Evolutionary conservation across 2,329 filamentous ascomycete genomes (phyloP), one percentile per base, ranked within the genome.

Genomic region (Phialophora macrospora): DNA sequence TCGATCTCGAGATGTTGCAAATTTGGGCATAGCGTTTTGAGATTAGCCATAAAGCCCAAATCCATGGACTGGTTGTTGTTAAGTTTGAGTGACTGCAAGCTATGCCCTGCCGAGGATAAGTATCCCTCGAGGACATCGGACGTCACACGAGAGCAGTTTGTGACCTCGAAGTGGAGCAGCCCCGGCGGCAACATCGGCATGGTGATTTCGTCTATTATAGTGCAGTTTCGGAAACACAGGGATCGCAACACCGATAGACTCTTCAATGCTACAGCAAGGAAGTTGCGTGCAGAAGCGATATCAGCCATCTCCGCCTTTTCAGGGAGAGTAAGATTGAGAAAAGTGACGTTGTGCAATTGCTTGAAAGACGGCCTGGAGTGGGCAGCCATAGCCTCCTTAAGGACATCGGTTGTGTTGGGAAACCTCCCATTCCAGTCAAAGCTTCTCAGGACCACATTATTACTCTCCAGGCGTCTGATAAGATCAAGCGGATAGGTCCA

Each of bases 41-140:
- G 78, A 28, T 83, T 77, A 0, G 87, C 84, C 6, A 95, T 81
- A 72, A 97, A 97, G 0, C 84, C 86, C 48, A 97, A 79, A 72
- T 88, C 90, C 46, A 97, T 81, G 2, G 89, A 87, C 67, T 91
- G 88, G 72, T 96, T 96, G 77, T 96, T 90, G 60, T 89, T 86
- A 4, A 97, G 80, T 1, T 83, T 84, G 7, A 98, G 82, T 44
- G 85, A 84, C 60, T 84, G 84, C 24, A 98, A 80, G n/a, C 85
- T 79, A 24, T 80, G 77, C 0, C 93, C 93, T 72, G 91, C 87
- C 0, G 84, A 84, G 5, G 81, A 74, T 48, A 97, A 82, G 73
- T 90, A 97, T 0, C 77, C 75, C 28, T 82, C 79, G 24, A 97
- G 78, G 65, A 88, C 84, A 3, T 87, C 83, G 0, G 91, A 89